Percentiles rank a stretch among this genome's conserved stretches.
These are phyloP conservation scores for Tagetes erecta DNA, from an alignment of 129 eudicot genomes.

Conservation along the genomic window DNA sequence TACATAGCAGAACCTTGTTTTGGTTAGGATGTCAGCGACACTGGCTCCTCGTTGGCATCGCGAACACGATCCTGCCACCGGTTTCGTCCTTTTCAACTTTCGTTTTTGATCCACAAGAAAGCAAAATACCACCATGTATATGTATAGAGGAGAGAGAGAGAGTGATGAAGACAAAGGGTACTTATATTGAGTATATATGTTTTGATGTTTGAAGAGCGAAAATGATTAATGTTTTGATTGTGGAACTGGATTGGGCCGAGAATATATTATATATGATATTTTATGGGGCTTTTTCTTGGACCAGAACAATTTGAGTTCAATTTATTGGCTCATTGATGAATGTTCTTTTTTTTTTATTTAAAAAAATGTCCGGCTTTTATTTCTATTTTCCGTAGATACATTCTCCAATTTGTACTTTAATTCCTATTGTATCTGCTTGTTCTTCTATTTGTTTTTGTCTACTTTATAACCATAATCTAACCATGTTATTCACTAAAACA, in stretches of 20 bases:
- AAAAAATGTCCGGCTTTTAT: no score
- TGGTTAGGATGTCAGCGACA: slow-evolving; percentile 66
- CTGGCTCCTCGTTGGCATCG: slow-evolving; percentile 67
- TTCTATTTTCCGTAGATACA: no score
- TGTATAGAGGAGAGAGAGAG: not conserved
- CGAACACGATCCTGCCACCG: slow-evolving; percentile 80
- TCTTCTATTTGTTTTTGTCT: no score
- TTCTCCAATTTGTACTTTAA: no score
- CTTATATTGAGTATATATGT: not conserved
- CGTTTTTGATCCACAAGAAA: slow-evolving; percentile 81
- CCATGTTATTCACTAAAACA: no score
- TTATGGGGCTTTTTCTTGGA: not conserved
- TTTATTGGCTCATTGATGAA: no score
- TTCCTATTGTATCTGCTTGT: no score
- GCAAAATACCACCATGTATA: slow-evolving; percentile 67
- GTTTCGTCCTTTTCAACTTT: slow-evolving; percentile 47
- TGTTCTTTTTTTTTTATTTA: no score
- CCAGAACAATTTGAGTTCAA: not conserved
- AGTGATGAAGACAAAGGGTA: not conserved
- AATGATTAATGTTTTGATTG: not conserved
- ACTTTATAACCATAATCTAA: no score
- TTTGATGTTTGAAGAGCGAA: not conserved
- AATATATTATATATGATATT: not conserved
- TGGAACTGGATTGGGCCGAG: not conserved
- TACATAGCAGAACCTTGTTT: slow-evolving; percentile 67